Conservation (phyloP, 2,329 filamentous ascomycete species). For the Diaporthe destruens region DNA sequence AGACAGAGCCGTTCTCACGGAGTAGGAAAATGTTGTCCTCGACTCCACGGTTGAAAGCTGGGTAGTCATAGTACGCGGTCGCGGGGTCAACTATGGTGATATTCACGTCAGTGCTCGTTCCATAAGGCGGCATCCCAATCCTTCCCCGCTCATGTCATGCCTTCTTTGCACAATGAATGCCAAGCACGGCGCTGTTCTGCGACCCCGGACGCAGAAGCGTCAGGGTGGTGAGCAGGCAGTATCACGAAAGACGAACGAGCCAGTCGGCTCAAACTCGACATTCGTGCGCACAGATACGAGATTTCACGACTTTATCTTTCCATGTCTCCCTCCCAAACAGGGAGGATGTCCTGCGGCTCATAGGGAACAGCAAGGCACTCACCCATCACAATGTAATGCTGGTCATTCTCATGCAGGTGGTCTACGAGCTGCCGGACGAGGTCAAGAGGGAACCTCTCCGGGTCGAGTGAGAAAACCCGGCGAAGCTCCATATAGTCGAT, state of each 20-base stretch:
- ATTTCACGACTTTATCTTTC: background rate
- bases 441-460: slow-evolving; percentile 70
- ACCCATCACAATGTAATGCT: slow-evolving; percentile 79
- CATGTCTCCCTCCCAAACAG: too few species aligned
- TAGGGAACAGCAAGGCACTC: background rate
- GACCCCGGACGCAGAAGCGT: background rate
- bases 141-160: background rate
- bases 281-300: background rate
- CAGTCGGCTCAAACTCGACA: background rate
- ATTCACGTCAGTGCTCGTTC: slow-evolving; percentile 72
- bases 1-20: slow-evolving; percentile 67
- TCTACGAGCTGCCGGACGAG: slow-evolving; percentile 75
- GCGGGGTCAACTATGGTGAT: slow-evolving; percentile 84
- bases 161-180: background rate
- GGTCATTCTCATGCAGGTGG: slow-evolving; percentile 74
- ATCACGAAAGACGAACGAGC: too few species aligned
- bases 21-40: slow-evolving; percentile 61
- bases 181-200: background rate
- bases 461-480: slow-evolving; percentile 74
- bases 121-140: slow-evolving; percentile 61
- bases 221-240: background rate
- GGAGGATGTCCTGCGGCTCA: too few species aligned
- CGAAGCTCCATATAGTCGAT: slow-evolving; percentile 72
- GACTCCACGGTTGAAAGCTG: slow-evolving; percentile 56
- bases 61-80: slow-evolving; percentile 63